phyloP scores from a whole-genome alignment of 305 asterid species.

The Lippia alba region DNA sequence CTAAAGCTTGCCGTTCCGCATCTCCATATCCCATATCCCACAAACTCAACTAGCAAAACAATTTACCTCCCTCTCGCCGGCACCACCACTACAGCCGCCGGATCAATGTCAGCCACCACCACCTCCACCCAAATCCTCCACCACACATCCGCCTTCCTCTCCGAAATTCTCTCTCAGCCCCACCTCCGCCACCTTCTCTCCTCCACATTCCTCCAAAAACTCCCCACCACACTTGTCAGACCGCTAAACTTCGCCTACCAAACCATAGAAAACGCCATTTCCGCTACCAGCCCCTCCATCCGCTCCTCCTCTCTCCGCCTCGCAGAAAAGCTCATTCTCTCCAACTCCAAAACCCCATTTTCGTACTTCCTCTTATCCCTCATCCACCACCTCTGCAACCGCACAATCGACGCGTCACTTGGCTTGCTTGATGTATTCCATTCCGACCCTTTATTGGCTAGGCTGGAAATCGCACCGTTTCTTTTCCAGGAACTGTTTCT shows the following conservation, averaged over 20 bases:
- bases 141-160: slow-evolving; percentile 56
- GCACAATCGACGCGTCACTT: slow-evolving; percentile 50
- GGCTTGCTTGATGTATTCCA: slow-evolving; percentile 53
- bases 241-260: slow-evolving; percentile 57
- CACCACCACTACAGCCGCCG: no score
- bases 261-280: slow-evolving; percentile 62
- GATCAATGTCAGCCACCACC: slow-evolving; percentile 25
- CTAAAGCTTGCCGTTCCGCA: not conserved
- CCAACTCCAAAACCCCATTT: slow-evolving; percentile 44
- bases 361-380: slow-evolving; percentile 62
- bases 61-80: not conserved
- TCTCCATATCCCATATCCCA: not conserved
- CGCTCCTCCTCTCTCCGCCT: slow-evolving; percentile 67
- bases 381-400: slow-evolving; percentile 45
- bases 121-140: slow-evolving; percentile 51
- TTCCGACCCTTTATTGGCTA: slow-evolving; percentile 51
- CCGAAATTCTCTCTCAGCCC: slow-evolving; percentile 51
- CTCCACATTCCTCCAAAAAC: slow-evolving; percentile 47
- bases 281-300: slow-evolving; percentile 49
- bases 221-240: slow-evolving; percentile 43
- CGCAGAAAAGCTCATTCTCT: slow-evolving; percentile 58
- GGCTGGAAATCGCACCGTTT: slow-evolving; percentile 63
- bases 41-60: not conserved
- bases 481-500: slow-evolving; percentile 73
- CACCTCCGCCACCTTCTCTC: slow-evolving; percentile 55